These are phyloP conservation scores for Glomus cerebriforme DNA, from an alignment of 192 early-diverging fungal genomes.

Conservation along the genomic window DNA sequence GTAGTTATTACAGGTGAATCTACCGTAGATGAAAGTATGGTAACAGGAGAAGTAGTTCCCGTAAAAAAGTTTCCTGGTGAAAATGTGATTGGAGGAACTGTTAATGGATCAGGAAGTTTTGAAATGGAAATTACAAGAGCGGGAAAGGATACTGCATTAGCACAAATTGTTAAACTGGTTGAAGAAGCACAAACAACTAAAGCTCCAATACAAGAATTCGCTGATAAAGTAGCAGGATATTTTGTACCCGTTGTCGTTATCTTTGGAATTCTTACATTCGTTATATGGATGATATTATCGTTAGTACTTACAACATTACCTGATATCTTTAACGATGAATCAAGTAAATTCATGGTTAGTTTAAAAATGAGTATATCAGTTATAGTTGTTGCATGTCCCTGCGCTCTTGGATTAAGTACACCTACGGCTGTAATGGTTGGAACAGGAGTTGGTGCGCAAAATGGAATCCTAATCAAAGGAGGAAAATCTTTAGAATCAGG, in stretches of 20 bases:
- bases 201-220: conserved; percentile 93
- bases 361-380: conserved; percentile 90
- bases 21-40: conserved; percentile 90
- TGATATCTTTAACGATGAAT: conserved; percentile 46
- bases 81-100: conserved; percentile 89
- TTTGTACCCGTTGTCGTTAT: conserved; percentile 89
- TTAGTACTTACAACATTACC: conserved; percentile 46
- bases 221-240: conserved; percentile 86
- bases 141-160: conserved; percentile 86
- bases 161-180: conserved; percentile 92
- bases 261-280: conserved; percentile 72
- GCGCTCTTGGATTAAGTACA: conserved; percentile 94
- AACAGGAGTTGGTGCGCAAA: conserved; percentile 93
- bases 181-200: conserved; percentile 92
- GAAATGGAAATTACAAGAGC: conserved; percentile 83
- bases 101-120: conserved; percentile 90
- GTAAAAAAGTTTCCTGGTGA: conserved; percentile 69
- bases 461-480: conserved; percentile 97
- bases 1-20: conserved; percentile 70
- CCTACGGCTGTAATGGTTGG: conserved; percentile 99
- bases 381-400: conserved; percentile 96
- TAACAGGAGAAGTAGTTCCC: conserved; percentile 89
- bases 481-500: conserved; percentile 83
- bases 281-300: conserved; percentile 72
- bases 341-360: conserved; percentile 73